phyloP scores from a whole-genome alignment of 2,329 filamentous ascomycete species.

The Ceratocystis huliohia region DNA sequence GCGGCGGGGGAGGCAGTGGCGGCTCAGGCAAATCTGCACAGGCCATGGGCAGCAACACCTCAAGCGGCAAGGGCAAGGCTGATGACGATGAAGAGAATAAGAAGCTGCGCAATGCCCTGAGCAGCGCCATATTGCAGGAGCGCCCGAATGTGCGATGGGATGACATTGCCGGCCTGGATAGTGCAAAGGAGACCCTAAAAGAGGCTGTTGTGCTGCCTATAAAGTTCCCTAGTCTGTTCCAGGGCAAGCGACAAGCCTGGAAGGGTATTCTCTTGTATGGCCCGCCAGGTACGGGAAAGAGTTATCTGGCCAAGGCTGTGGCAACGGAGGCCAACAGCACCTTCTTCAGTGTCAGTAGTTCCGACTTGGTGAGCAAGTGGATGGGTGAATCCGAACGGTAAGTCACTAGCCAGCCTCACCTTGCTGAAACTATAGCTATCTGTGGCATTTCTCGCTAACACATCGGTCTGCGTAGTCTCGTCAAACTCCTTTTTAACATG shows the following conservation, averaged over 20 bases:
- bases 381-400: constrained; percentile 99
- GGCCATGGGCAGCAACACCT: constrained; percentile 58
- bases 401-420: constrained; percentile 15
- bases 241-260: constrained; percentile 93
- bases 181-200: constrained; percentile 90
- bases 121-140: constrained; percentile 85
- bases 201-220: constrained; percentile 96
- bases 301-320: constrained; percentile 91
- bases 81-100: constrained; percentile 83
- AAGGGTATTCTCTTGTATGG: constrained; percentile 95
- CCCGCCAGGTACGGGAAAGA: constrained; percentile 93
- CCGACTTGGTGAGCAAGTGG: constrained; percentile 96
- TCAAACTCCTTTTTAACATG: constrained; percentile 96
- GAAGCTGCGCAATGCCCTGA: constrained; percentile 82
- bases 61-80: constrained; percentile 46
- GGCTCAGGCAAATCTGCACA: constrained; percentile 39
- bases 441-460: not conserved
- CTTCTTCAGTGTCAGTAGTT: constrained; percentile 97
- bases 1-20: not conserved
- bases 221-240: constrained; percentile 94
- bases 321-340: constrained; percentile 98
- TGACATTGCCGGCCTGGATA: constrained; percentile 88
- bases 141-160: constrained; percentile 97
- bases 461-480: constrained; percentile 46
- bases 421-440: constrained; percentile 16